Evolutionary conservation across 306 rosid genomes (phyloP).

Genomic region (Corylus americana): DNA sequence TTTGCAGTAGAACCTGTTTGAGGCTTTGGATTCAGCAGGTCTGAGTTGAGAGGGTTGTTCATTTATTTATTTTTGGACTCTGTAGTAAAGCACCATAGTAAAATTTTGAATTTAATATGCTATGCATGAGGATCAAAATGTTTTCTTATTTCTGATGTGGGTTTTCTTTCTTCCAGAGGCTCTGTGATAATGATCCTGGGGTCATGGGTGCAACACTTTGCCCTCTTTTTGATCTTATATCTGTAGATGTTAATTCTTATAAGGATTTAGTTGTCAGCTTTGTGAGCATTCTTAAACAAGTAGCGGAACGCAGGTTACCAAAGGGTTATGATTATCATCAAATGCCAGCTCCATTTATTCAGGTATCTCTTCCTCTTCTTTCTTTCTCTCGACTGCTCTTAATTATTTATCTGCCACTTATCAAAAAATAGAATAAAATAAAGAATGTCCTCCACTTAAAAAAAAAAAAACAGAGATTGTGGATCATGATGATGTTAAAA

Average conservation of each 20-base stretch:
- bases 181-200: slow-evolving; percentile 92
- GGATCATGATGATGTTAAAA: not conserved
- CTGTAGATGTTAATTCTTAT: slow-evolving; percentile 52
- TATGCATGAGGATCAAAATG: not conserved
- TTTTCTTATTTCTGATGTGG: not conserved
- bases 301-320: slow-evolving; percentile 82
- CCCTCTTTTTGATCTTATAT: slow-evolving; percentile 69
- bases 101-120: not conserved
- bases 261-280: slow-evolving; percentile 88
- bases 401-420: too few species aligned
- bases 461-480: not conserved
- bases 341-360: slow-evolving; percentile 92
- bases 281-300: slow-evolving; percentile 87
- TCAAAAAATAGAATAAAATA: too few species aligned
- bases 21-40: not conserved
- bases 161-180: slow-evolving; percentile 26
- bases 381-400: not conserved
- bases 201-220: slow-evolving; percentile 94
- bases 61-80: not conserved
- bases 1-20: not conserved
- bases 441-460: too few species aligned
- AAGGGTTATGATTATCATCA: slow-evolving; percentile 89
- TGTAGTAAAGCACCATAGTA: not conserved
- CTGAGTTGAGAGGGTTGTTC: not conserved
- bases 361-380: slow-evolving; percentile 38